These are phyloP conservation scores for Aegilops tauschii DNA, from an alignment of 176 grass and related monocot species.

Conservation along the genomic window DNA sequence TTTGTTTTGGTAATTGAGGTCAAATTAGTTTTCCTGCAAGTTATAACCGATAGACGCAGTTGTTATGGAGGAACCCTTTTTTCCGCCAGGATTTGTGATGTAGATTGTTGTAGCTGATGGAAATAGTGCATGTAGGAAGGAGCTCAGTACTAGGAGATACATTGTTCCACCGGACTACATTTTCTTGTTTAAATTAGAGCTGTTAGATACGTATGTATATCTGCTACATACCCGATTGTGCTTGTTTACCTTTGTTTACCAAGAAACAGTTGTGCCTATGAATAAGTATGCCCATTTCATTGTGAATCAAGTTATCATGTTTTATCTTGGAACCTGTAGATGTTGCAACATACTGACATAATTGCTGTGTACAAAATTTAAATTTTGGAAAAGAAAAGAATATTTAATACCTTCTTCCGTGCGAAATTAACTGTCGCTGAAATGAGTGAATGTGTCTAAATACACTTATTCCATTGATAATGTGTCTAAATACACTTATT, in stretches of 20 bases:
- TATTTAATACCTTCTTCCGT: no score
- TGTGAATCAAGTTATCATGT: not conserved
- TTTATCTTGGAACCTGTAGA: not conserved
- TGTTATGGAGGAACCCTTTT: not conserved
- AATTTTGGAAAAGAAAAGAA: no score
- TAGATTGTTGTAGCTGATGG: conserved; percentile 34
- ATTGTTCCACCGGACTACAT: conserved; percentile 11
- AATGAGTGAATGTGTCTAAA: no score
- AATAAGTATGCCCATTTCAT: conserved; percentile 21
- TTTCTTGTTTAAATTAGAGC: conserved; percentile 4
- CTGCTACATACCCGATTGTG: not conserved
- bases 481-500: no score
- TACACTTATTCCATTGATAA: no score
- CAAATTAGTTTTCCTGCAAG: conserved; percentile 30
- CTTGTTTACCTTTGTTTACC: not conserved
- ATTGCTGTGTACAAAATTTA: no score
- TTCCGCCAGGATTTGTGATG: conserved; percentile 13
- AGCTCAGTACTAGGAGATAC: not conserved
- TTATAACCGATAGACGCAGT: conserved; percentile 31
- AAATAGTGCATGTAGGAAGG: not conserved
- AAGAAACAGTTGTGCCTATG: not conserved
- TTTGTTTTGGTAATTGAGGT: conserved; percentile 35
- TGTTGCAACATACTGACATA: not conserved
- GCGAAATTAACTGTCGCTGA: no score
- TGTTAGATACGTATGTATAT: conserved; percentile 8